Conservation (phyloP, 2,329 filamentous ascomycete genomes). For the Sporothrix pseudoabietina region DNA sequence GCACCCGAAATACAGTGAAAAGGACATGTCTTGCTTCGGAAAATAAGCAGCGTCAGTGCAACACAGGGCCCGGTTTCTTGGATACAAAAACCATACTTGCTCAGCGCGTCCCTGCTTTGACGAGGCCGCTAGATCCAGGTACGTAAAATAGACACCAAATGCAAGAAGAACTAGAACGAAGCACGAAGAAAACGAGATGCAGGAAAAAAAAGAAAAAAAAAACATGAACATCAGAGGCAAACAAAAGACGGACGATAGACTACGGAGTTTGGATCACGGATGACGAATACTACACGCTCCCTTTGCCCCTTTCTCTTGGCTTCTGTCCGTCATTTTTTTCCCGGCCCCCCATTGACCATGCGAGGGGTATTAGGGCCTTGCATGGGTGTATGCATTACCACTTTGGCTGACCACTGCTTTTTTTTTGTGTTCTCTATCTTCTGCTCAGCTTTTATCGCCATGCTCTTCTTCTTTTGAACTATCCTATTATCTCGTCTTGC, state of each 20-base stretch:
- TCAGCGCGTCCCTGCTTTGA: slow-evolving; percentile 15
- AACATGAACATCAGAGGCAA: background rate
- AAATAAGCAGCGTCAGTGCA: slow-evolving; percentile 6
- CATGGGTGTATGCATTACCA: background rate
- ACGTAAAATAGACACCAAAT: background rate
- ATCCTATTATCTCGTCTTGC: background rate
- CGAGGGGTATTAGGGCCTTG: slow-evolving; percentile 17
- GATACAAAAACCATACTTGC: background rate
- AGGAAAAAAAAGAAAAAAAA: background rate
- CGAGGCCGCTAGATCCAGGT: slow-evolving; percentile 16
- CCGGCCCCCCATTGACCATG: background rate
- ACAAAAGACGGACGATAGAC: background rate
- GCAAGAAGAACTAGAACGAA: slow-evolving; percentile 6
- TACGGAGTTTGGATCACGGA: background rate
- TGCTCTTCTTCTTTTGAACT: background rate
- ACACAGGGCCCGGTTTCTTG: background rate
- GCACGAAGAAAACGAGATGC: background rate
- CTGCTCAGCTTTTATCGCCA: background rate
- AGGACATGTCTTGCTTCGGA: slow-evolving; percentile 21
- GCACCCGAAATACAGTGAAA: background rate
- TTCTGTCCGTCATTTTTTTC: background rate
- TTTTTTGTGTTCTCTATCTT: background rate
- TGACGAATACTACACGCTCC: slow-evolving; percentile 12
- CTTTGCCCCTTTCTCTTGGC: background rate
- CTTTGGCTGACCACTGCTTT: slow-evolving; percentile 12